Percentiles rank a stretch among this genome's conserved stretches.
These are phyloP conservation scores for Collybiopsis luxurians DNA, from an alignment of 768 basidiomycete species.

Conservation along the genomic window DNA sequence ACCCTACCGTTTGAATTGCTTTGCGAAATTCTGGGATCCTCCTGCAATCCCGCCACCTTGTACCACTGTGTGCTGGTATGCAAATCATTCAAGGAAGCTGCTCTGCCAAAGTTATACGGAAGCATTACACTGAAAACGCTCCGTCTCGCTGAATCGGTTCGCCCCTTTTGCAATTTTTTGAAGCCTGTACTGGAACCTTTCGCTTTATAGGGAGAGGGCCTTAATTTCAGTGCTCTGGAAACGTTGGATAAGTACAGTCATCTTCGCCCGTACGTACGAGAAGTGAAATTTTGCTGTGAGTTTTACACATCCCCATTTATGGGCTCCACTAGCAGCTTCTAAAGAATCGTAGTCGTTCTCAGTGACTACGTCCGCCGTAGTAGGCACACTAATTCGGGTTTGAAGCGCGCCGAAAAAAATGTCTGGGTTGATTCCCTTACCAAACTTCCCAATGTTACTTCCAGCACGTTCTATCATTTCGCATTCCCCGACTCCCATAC, in stretches of 20 bases:
- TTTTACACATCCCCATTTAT: neutral
- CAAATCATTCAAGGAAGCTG: slow-evolving; percentile 3
- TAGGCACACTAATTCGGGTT: neutral
- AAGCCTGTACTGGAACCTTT: neutral
- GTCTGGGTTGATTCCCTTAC: neutral
- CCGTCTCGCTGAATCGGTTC: neutral
- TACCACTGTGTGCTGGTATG: neutral
- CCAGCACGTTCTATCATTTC: slow-evolving; percentile 2
- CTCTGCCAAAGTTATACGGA: neutral
- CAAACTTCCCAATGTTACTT: neutral
- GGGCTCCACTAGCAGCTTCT: neutral
- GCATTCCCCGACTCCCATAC: neutral
- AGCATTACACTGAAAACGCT: neutral
- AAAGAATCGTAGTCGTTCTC: neutral
- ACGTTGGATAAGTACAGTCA: slow-evolving; percentile 5
- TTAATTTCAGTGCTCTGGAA: neutral
- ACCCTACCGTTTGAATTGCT: neutral
- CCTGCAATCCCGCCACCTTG: neutral
- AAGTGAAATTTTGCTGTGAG: slow-evolving; percentile 4
- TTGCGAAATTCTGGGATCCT: neutral
- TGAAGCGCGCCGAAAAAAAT: neutral
- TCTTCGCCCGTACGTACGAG: slow-evolving; percentile 5
- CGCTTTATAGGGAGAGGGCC: neutral
- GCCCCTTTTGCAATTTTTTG: neutral
- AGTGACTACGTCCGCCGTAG: slow-evolving; percentile 6